These are phyloP conservation scores for Kluyveromyces dobzhanskii DNA, from an alignment of 805 yeast genomes.

Conservation along the genomic window DNA sequence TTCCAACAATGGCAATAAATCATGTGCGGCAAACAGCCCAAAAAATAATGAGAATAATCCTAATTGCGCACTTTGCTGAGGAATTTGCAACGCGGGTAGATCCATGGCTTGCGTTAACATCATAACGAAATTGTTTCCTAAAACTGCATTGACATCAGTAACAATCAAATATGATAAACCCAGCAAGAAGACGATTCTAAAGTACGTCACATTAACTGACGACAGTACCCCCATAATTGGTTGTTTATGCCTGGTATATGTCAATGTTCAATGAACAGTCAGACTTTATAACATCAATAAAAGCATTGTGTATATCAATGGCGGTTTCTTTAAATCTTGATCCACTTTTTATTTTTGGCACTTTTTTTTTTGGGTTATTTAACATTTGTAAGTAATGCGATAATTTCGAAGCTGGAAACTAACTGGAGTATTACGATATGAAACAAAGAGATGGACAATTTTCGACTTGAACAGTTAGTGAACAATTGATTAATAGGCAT, in stretches of 20 bases:
- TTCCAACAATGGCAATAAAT: constrained; percentile 50
- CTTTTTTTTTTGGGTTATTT: too few species aligned
- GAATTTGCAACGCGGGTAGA: constrained; percentile 29
- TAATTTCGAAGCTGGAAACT: too few species aligned
- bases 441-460: too few species aligned
- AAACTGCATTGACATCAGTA: constrained; percentile 39
- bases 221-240: constrained; percentile 43
- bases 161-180: constrained; percentile 38
- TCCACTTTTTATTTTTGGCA: too few species aligned
- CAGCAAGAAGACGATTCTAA: constrained; percentile 39
- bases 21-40: constrained; percentile 38
- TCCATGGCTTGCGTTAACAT: constrained; percentile 55
- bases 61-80: constrained; percentile 34
- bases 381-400: too few species aligned
- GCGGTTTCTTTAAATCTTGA: too few species aligned
- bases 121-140: constrained; percentile 39
- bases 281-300: too few species aligned
- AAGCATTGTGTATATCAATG: too few species aligned
- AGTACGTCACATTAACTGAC: constrained; percentile 39
- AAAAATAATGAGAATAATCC: constrained; percentile 45
- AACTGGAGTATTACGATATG: too few species aligned
- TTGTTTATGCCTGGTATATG: not conserved
- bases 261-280: too few species aligned
- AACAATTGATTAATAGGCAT: too few species aligned
- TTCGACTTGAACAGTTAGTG: too few species aligned